These are phyloP conservation scores for Quercus dentata DNA, from an alignment of 306 rosid species.

Conservation along the genomic window DNA sequence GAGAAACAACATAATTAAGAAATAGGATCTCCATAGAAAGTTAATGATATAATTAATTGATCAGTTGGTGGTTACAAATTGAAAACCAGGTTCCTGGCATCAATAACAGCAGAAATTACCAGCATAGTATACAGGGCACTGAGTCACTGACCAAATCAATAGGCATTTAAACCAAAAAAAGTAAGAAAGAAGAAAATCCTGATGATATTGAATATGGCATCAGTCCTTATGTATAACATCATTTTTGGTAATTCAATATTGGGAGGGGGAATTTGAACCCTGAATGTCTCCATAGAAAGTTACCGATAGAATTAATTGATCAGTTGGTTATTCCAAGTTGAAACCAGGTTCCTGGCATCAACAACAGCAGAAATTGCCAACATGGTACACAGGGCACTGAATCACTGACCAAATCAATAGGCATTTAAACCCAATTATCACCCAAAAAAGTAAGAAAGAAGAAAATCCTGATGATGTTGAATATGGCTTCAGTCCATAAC, in stretches of 20 bases:
- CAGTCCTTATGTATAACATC: too few relatives aligned
- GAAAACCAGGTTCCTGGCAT: constrained; percentile 2
- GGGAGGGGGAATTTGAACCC: too few relatives aligned
- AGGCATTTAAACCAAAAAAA: not conserved
- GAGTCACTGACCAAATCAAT: not conserved
- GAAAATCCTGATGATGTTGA: not conserved
- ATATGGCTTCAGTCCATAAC: not conserved
- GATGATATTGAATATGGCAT: not conserved
- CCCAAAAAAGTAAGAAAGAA: not conserved
- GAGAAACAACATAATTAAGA: not conserved
- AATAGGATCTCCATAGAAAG: too few relatives aligned
- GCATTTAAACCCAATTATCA: not conserved
- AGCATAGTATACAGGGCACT: not conserved
- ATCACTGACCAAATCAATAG: not conserved
- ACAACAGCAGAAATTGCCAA: not conserved
- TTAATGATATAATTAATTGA: not conserved
- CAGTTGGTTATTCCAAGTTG: not conserved
- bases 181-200: not conserved
- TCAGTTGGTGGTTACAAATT: not conserved
- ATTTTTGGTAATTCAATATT: too few relatives aligned
- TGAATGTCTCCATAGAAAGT: too few relatives aligned
- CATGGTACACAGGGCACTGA: not conserved
- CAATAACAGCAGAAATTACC: not conserved
- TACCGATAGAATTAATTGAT: not conserved
- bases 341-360: not conserved